Evolutionary conservation across 164 flowering plant genomes (phyloP), one percentile per base, ranked within the genome.

Genomic region (Chloranthus sessilifolius): DNA sequence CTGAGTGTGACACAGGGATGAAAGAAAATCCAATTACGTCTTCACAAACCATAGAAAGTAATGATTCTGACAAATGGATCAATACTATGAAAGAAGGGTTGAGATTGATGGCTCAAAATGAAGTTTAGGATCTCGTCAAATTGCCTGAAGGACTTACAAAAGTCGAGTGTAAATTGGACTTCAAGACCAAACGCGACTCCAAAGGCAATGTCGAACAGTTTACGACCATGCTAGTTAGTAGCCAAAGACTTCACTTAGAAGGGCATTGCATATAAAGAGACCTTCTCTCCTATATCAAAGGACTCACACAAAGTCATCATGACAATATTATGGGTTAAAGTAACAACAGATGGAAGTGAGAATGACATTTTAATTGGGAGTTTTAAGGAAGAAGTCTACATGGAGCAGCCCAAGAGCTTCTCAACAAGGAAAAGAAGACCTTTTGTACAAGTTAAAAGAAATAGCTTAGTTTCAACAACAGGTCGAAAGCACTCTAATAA

Each of bases 31-130:
- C 10, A 10, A 9, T 30, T 31, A 30, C 41, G 6, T 38, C n/a
- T 38, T 7, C 33, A 38, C 7, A 52, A 23, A 44, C 21, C 35
- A 52, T 52, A 4, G 14, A 37, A 52, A 25, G 34, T 37, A 0
- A 22, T 7, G 52, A 25, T 21, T 47, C n/a, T 34, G 16, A 9
- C 5, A 39, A 44, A 44, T 44, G 29, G 29, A 4, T 44, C 24
- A 25, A 24, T 22, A 29, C 48, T 16, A 22, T 44, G 47, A 44
- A 22, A 22, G 47, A 44, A 22, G 47, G 24, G 28, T 4, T 44
- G 14, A 44, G n/a, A 10, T n/a, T n/a, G n/a, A n/a, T n/a, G n/a
- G n/a, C n/a, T 7, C 12, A 12, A 7, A 33, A 33, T 7, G n/a
- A 24, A 7, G 34, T 47, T 14, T 47, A 17, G 1, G 34, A 47